Base-by-base conservation (phyloP, 306 rosid genomes). In the Psophocarpus tetragonolobus region DNA sequence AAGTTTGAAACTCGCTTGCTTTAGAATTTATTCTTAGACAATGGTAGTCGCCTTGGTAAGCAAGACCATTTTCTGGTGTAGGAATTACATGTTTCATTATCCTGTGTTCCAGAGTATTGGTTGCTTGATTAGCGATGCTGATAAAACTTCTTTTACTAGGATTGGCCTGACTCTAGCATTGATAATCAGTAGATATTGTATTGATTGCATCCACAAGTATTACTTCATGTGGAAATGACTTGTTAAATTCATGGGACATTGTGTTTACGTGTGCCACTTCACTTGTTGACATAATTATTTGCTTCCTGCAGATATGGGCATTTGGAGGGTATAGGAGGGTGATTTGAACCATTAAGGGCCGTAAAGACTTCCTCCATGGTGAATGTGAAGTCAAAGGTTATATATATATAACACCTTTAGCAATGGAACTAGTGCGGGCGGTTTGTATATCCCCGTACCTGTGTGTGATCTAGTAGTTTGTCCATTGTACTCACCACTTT, bases 251-350 rank as follows among this genome's bases (percentile, higher is more conserved):
- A 21, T 44, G 42, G 56, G 56, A 65, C 56, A 20, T 14, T 53
- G 68, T 73, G 11, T 64, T 73, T 11, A 41, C 23, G 80, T 50
- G 18, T 24, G 8, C 29, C 66, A 24, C 21, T 21, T 77, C 35
- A 6, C 53, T 54, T 53, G 48, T 65, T 80, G 83, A 57, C 75
- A 18, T 77, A 24, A 30, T 39, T 73, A 21, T 67, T 81, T 60
- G 68, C 74, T 29, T 47, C 69, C 58, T 81, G 88, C 88, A 85
- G 88, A 85, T 85, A 73, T 85, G 88, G 88, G 88, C 88, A 54
- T 85, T 85, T 78, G 85, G 85, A 68, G 88, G 88, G 81, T 77
- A 51, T 42, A 85, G 85, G 82, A 85, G 54, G 53, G 83, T 73
- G 76, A 66, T 73, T 38, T 84, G 77, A 81, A 58, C 73, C 80